Evolutionary conservation across 163 green algal genomes (phyloP).

Genomic region (Volvox carteri): DNA sequence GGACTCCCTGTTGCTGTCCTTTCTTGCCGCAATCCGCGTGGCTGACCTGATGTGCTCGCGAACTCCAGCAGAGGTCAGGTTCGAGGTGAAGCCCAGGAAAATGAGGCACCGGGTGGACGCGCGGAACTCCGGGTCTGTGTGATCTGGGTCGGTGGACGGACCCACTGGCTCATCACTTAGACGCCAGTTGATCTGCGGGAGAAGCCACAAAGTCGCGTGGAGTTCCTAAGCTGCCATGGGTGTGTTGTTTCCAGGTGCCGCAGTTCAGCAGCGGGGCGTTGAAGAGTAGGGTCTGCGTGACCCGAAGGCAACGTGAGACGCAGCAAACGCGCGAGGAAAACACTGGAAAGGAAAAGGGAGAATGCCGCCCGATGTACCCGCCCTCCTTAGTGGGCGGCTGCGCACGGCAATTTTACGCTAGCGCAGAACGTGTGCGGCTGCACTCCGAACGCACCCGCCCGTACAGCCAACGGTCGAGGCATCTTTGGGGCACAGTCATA

Average conservation of each 20-base stretch:
- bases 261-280: too few species aligned
- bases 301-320: too few species aligned
- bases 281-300: too few species aligned
- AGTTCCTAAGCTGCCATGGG: too few species aligned
- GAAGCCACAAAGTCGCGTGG: too few species aligned
- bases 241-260: too few species aligned
- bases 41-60: slow-evolving; percentile 74
- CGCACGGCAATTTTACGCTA: too few species aligned
- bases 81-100: slow-evolving; percentile 96
- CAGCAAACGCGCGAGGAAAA: too few species aligned
- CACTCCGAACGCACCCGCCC: not conserved
- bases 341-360: too few species aligned
- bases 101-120: slow-evolving; percentile 85
- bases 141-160: slow-evolving; percentile 66
- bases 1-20: too few species aligned
- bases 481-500: not conserved
- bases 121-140: slow-evolving; percentile 73
- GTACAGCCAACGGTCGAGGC: not conserved
- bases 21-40: not conserved
- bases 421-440: not conserved
- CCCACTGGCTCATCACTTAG: slow-evolving; percentile 84
- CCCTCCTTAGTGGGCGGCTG: too few species aligned
- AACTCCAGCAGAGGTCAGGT: slow-evolving; percentile 76
- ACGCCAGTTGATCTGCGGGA: slow-evolving; percentile 87
- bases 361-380: too few species aligned